Percentiles rank a stretch among this genome's conserved stretches.
Evolutionary conservation across 768 basidiomycete species (phyloP).

Genomic region (Termitomyces sp.): DNA sequence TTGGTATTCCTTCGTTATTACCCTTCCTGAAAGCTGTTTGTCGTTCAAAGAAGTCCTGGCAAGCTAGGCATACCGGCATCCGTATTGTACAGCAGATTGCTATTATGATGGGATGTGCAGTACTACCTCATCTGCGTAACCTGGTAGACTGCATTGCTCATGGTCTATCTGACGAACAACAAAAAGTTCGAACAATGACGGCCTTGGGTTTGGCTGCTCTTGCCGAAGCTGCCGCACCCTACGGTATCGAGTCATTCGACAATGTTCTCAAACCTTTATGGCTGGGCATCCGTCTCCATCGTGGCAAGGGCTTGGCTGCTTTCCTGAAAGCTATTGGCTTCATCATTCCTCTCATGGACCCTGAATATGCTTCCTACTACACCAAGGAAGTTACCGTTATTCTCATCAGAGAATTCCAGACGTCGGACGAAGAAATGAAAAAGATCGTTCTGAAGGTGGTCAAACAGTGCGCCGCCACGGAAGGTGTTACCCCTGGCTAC

Average conservation of each 20-base stretch:
- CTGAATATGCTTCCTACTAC: constrained; percentile 98
- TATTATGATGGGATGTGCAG: constrained; percentile 99
- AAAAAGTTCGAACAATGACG: constrained; percentile 96
- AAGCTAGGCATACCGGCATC: constrained; percentile 98
- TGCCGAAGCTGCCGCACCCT: constrained; percentile 95
- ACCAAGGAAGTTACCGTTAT: constrained; percentile 97
- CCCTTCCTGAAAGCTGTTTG: constrained; percentile 99
- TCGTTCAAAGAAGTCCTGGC: constrained; percentile 99
- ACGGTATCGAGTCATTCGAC: constrained; percentile 99
- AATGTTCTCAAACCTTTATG: constrained; percentile 93
- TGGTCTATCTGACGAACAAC: constrained; percentile 90
- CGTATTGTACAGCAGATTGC: constrained; percentile 99
- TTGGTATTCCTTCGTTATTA: constrained; percentile 95
- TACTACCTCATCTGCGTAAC: constrained; percentile 94
- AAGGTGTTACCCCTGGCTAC: constrained; percentile 94
- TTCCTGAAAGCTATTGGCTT: constrained; percentile 98
- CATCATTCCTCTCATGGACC: constrained; percentile 99
- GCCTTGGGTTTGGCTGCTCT: constrained; percentile 89
- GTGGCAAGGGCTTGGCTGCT: constrained; percentile 92
- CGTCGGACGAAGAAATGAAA: constrained; percentile 99
- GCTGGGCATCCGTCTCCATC: constrained; percentile 92
- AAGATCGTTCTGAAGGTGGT: constrained; percentile 99
- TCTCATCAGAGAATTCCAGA: constrained; percentile 97
- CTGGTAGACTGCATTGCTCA: constrained; percentile 95
- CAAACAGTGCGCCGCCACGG: constrained; percentile 97